A percentile compares a stretch with the other conserved stretches of the same genome.
Conservation (phyloP, 345 rosid genomes). For the Eucalyptus globulus region DNA sequence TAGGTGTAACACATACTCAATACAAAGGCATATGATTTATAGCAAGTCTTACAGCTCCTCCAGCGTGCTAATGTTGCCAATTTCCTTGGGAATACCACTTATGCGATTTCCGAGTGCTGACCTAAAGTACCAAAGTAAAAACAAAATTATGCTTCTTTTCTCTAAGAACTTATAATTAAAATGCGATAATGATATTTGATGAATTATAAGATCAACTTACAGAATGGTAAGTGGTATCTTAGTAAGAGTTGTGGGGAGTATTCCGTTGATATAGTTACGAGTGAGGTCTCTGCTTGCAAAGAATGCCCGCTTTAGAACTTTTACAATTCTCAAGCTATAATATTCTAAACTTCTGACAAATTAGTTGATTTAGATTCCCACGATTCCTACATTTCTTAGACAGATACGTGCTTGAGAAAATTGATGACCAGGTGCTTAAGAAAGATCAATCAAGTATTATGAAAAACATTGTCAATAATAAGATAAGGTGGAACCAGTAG, state of each 20-base stretch:
- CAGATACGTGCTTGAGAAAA: background rate
- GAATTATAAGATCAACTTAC: conserved; percentile 20
- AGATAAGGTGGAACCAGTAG: background rate
- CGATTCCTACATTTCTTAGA: background rate
- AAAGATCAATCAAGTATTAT: background rate
- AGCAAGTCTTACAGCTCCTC: conserved; percentile 36
- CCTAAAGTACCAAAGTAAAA: conserved; percentile 10
- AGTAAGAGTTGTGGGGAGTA: conserved; percentile 46
- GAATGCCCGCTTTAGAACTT: background rate
- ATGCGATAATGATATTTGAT: background rate
- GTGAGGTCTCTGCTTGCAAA: conserved; percentile 45
- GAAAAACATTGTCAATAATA: background rate
- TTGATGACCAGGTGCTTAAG: background rate
- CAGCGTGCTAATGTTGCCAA: conserved; percentile 50
- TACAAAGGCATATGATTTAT: background rate
- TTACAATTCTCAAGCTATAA: background rate
- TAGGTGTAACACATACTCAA: background rate
- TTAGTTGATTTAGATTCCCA: background rate
- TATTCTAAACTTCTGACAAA: background rate
- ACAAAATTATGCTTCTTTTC: background rate
- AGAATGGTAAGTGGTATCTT: conserved; percentile 30
- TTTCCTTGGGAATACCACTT: conserved; percentile 48
- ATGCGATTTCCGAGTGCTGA: conserved; percentile 54
- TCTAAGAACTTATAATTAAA: background rate
- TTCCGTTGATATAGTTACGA: conserved; percentile 63